These are phyloP conservation scores for Santalum album DNA, from an alignment of 164 flowering plant species.

Conservation along the genomic window DNA sequence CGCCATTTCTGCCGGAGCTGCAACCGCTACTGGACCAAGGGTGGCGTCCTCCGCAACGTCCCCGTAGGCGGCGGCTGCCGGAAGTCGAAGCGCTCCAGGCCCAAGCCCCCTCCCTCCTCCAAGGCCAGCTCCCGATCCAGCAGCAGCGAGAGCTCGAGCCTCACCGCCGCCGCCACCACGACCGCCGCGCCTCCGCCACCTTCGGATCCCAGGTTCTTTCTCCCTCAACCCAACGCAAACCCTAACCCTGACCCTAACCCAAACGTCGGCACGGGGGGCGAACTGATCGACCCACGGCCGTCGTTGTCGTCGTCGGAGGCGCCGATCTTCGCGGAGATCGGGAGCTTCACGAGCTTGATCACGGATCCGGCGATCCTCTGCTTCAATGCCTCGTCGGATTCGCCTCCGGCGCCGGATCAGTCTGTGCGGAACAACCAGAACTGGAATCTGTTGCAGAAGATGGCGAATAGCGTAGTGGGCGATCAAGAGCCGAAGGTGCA, in stretches of 20 bases:
- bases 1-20: slow-evolving; percentile 82
- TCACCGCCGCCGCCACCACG: slow-evolving; percentile 20
- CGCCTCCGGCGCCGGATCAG: slow-evolving; percentile 18
- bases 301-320: slow-evolving; percentile 13
- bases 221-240: slow-evolving; percentile 8
- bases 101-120: slow-evolving; percentile 5
- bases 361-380: slow-evolving; percentile 25
- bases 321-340: slow-evolving; percentile 34
- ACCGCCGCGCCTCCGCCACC: slow-evolving; percentile 17
- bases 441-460: not conserved
- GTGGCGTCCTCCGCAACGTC: slow-evolving; percentile 83
- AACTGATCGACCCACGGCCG: slow-evolving; percentile 8
- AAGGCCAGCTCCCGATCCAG: slow-evolving; percentile 32
- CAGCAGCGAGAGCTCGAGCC: slow-evolving; percentile 34
- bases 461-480: too few relatives aligned
- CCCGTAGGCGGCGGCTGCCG: slow-evolving; percentile 84
- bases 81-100: slow-evolving; percentile 41
- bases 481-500: slow-evolving; percentile 12
- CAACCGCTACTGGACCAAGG: slow-evolving; percentile 84
- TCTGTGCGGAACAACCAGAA: too few relatives aligned
- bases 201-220: slow-evolving; percentile 17
- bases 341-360: slow-evolving; percentile 49
- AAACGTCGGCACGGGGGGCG: too few relatives aligned
- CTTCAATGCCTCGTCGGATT: slow-evolving; percentile 16
- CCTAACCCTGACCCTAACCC: slow-evolving; percentile 2